Conservation (phyloP, 176 grass and related monocot genomes). For the Otatea glauca region DNA sequence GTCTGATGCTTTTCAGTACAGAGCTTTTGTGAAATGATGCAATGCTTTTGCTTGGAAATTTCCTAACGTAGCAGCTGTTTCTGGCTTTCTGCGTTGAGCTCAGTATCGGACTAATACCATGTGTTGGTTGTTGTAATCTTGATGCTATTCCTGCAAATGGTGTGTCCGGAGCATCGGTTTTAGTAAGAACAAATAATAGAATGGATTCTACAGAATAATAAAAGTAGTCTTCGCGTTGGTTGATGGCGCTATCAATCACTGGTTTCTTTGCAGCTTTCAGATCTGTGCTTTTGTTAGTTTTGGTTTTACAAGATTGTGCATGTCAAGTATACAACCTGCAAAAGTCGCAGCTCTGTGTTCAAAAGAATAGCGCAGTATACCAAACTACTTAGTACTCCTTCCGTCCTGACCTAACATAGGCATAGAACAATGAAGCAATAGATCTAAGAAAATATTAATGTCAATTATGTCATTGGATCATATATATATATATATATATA, state of each 20-base stretch:
- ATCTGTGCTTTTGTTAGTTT: neutral
- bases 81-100: neutral
- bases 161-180: neutral
- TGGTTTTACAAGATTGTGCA: neutral
- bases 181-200: neutral
- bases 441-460: no score
- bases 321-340: neutral
- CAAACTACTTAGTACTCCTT: neutral
- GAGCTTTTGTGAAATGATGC: neutral
- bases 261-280: slow-evolving; percentile 11
- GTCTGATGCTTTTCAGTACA: neutral
- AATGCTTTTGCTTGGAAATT: slow-evolving; percentile 4
- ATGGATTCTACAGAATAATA: neutral
- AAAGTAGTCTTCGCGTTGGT: neutral
- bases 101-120: neutral
- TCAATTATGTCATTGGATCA: no score
- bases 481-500: no score
- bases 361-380: neutral
- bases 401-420: no score
- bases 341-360: neutral
- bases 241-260: neutral
- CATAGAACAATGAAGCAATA: no score
- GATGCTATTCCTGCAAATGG: neutral
- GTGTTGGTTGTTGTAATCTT: neutral
- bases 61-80: neutral